Evolutionary conservation across 2,329 filamentous ascomycete genomes (phyloP).

Genomic region (Stenocarpella maydis): DNA sequence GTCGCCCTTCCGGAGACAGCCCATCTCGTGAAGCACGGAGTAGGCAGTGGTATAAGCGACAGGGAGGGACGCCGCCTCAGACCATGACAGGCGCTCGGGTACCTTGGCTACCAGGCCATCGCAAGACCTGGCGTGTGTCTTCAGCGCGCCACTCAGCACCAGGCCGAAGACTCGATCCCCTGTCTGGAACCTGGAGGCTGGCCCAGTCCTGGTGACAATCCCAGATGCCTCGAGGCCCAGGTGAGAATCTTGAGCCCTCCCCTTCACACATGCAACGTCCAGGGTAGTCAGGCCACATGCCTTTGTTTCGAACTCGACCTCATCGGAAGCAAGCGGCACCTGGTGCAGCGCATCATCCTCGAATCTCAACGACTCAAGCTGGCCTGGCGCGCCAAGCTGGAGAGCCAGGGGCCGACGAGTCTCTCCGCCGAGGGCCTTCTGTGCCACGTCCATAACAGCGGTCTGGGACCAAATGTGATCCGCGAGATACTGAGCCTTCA

Average conservation of each 20-base stretch:
- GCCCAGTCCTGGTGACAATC: conserved; percentile 37
- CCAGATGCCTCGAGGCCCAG: conserved; percentile 38
- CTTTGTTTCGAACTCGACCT: conserved; percentile 39
- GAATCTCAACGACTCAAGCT: conserved; percentile 38
- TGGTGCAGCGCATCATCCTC: conserved; percentile 36
- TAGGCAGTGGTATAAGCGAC: conserved; percentile 39
- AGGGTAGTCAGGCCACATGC: conserved; percentile 37
- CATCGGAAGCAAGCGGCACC: conserved; percentile 32
- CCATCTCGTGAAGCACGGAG: conserved; percentile 38
- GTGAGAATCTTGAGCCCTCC: conserved; percentile 28
- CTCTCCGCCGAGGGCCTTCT: conserved; percentile 18
- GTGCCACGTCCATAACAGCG: conserved; percentile 18
- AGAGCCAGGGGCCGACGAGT: conserved; percentile 25
- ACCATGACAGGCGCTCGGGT: conserved; percentile 36
- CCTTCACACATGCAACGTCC: conserved; percentile 36
- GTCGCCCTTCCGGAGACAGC: conserved; percentile 35
- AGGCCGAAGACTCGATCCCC: conserved; percentile 40
- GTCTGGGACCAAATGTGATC: conserved; percentile 37
- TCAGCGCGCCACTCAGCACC: conserved; percentile 37
- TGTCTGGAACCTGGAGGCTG: conserved; percentile 31
- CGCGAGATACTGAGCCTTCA: conserved; percentile 36
- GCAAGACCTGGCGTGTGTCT: conserved; percentile 37
- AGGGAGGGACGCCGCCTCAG: conserved; percentile 38
- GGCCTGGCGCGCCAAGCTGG: conserved; percentile 34
- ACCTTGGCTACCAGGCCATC: conserved; percentile 36